phyloP scores from a whole-genome alignment of 1,139 yeast genomes.

The Pichia sp. region DNA sequence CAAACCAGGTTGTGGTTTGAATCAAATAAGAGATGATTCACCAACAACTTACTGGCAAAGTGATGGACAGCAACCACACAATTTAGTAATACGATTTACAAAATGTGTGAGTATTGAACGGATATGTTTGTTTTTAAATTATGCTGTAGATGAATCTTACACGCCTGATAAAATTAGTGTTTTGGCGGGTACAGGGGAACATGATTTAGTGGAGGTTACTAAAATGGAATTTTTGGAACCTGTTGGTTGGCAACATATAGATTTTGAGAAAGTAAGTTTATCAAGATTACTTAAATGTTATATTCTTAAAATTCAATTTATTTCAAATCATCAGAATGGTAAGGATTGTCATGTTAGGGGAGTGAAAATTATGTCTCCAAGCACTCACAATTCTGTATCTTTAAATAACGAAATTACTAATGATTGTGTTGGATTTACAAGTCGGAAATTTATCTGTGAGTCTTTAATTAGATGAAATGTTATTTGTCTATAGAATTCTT shows the following conservation, averaged over 20 bases:
- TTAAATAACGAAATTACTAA: conserved; percentile 17
- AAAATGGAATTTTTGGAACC: conserved; percentile 64
- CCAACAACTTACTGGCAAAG: conserved; percentile 88
- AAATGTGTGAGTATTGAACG: conserved; percentile 68
- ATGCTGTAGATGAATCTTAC: conserved; percentile 76
- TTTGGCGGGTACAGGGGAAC: conserved; percentile 79
- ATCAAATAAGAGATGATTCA: conserved; percentile 66
- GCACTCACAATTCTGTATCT: conserved; percentile 4
- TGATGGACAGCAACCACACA: conserved; percentile 92
- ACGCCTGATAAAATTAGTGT: conserved; percentile 74
- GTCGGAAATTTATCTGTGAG: conserved; percentile 28
- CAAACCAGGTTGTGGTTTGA: conserved; percentile 69
- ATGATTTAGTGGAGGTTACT: conserved; percentile 74
- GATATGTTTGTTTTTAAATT: conserved; percentile 65
- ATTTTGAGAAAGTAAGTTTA: conserved; percentile 54
- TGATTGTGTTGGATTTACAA: conserved; percentile 29
- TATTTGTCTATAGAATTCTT: neutral
- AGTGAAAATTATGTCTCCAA: conserved; percentile 41
- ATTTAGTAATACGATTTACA: conserved; percentile 72
- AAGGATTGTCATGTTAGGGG: conserved; percentile 90
- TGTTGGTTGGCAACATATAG: conserved; percentile 79
- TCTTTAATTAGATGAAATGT: conserved; percentile 25
- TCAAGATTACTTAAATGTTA: conserved; percentile 67
- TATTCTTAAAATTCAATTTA: conserved; percentile 59
- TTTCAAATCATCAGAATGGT: conserved; percentile 90